Conservation (phyloP, 1,139 yeast genomes). For the Yamadazyma diddensiae region DNA sequence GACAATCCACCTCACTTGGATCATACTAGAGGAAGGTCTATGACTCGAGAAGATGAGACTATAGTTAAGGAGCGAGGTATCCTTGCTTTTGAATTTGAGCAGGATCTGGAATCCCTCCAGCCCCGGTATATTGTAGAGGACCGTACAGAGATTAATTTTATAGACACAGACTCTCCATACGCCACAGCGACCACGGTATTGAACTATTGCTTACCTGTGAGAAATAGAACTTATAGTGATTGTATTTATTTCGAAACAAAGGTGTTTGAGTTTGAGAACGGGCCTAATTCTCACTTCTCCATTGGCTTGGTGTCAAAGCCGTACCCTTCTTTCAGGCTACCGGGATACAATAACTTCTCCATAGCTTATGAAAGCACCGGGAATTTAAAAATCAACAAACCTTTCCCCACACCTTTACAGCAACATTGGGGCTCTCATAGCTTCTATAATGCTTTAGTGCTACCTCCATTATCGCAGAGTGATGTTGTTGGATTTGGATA, state of each 20-base stretch:
- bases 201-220: conserved; percentile 63
- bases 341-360: conserved; percentile 80
- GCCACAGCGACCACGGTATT: conserved; percentile 48
- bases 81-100: conserved; percentile 41
- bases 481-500: conserved; percentile 94
- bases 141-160: conserved; percentile 57
- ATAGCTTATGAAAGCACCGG: conserved; percentile 89
- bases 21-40: conserved; percentile 33
- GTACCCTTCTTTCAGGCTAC: conserved; percentile 80
- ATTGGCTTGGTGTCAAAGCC: conserved; percentile 87
- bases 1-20: conserved; percentile 31
- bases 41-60: conserved; percentile 28
- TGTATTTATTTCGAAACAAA: conserved; percentile 72
- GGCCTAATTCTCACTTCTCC: conserved; percentile 53
- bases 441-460: conserved; percentile 56
- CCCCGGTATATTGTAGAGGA: conserved; percentile 55
- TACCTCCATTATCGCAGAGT: conserved; percentile 77
- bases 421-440: conserved; percentile 49
- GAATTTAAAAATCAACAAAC: conserved; percentile 74
- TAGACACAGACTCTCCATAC: conserved; percentile 41
- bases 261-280: conserved; percentile 45
- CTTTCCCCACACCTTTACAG: conserved; percentile 52
- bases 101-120: conserved; percentile 26
- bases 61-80: conserved; percentile 40
- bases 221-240: conserved; percentile 53